Evolutionary conservation across 306 rosid species (phyloP).

Genomic region (Neltuma alba): DNA sequence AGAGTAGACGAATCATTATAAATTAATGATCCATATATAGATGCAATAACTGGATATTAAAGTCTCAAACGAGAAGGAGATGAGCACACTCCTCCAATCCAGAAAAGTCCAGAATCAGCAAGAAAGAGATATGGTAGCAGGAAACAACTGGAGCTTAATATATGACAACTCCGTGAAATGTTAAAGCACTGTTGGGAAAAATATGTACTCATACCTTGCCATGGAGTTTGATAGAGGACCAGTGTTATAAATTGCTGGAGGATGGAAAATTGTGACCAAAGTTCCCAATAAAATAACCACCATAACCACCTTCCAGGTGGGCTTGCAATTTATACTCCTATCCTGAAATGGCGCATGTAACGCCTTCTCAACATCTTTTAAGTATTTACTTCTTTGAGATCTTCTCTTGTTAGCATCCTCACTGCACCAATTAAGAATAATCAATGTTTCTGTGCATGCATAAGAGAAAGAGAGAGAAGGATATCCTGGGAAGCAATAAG

Average conservation of each 20-base stretch:
- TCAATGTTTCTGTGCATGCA: slow-evolving; percentile 4
- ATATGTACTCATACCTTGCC: neutral
- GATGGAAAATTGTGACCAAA: slow-evolving; percentile 25
- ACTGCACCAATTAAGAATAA: slow-evolving; percentile 53
- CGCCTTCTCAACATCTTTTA: slow-evolving; percentile 64
- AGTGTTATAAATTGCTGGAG: slow-evolving; percentile 16
- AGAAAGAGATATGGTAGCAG: neutral
- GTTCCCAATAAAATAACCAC: slow-evolving; percentile 19
- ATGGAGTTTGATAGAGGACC: slow-evolving; percentile 15
- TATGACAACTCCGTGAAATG: neutral
- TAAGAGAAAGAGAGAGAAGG: slow-evolving; percentile 23
- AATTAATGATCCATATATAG: neutral
- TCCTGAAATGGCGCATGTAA: slow-evolving; percentile 25
- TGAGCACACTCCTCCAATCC: neutral
- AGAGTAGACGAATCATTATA: neutral
- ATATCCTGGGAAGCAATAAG: slow-evolving; percentile 28
- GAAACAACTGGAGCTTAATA: neutral
- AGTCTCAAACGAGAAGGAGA: neutral
- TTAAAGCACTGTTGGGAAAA: neutral
- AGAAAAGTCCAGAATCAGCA: neutral
- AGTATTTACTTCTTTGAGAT: slow-evolving; percentile 65
- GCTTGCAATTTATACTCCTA: slow-evolving; percentile 27
- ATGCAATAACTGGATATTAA: neutral
- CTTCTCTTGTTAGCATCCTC: slow-evolving; percentile 74
- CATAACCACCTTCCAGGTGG: slow-evolving; percentile 20